Evolutionary conservation across 148 eudicot species (phyloP), one percentile per base, ranked within the genome.

Genomic region (Rhododendron henanense): DNA sequence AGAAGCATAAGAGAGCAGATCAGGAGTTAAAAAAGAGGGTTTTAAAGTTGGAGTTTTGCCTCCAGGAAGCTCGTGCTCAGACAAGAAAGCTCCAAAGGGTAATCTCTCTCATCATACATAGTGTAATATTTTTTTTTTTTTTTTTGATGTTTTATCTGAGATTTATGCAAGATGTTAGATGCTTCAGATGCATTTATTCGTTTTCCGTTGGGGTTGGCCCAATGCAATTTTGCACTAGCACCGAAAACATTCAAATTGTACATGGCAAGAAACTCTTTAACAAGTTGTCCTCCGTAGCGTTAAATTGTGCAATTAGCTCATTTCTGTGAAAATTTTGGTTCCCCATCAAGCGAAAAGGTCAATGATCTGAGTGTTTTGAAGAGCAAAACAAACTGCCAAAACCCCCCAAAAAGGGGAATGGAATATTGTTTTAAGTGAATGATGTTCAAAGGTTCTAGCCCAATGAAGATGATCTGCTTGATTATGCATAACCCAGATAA

Each of bases 81-180:
- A 96, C 98, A 81, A 91, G 98, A 87, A 96, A 93, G 89, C 98
- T 96, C 84, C 96, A 95, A 89, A 93, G 98, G 93, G 99, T 96
- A 92, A 89, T 71, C 25, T 61, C 16, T 35, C 47, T 9, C 25
- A 23, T 85, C 16, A 51, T 61, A 21, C 33, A 18, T 0, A 10
- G 37, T 82, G 16, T 57, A 21, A 31, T 13, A 65, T 35, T 31
- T 31, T 31, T 31, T 31, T 31, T 28, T 55, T 18, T 41, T 41
- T 41, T 41, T 5, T 5, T 63, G 11, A 63, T 6, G 67, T n/a
- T 65, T 23, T 65, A 23, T 59, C n/a, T 59, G 50, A 47, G 18
- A 57, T 82, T 25, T 48, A 69, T 51, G 57, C 16, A 51, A 76
- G 44, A 77, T 39, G 74, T 75, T 76, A 19, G 13, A 16, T 39